These are phyloP conservation scores for Laetiporus sulphureus DNA, from an alignment of 1,284 basidiomycete species.

Conservation along the genomic window DNA sequence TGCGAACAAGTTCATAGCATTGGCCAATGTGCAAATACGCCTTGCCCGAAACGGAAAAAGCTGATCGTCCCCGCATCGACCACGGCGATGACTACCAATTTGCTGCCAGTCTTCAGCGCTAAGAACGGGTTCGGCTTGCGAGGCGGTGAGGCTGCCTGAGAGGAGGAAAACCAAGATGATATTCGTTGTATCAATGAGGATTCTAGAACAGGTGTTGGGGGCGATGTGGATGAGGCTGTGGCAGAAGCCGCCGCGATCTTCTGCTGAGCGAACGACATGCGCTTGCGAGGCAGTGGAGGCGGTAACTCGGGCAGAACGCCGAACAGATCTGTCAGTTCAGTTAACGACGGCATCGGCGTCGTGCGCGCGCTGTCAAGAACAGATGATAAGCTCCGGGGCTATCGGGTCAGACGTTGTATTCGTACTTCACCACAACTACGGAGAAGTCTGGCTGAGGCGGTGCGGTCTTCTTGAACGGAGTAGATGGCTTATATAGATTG, in stretches of 20 bases:
- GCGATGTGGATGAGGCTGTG: slow-evolving; percentile 4
- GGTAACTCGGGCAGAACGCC: slow-evolving; percentile 55
- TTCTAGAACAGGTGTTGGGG: background rate
- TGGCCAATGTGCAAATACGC: slow-evolving; percentile 79
- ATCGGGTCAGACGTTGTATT: slow-evolving; percentile 7
- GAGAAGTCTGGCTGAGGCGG: slow-evolving; percentile 85
- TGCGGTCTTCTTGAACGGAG: slow-evolving; percentile 74
- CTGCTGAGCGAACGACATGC: slow-evolving; percentile 19
- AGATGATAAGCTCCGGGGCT: background rate
- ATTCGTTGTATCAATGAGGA: slow-evolving; percentile 8
- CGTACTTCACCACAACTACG: slow-evolving; percentile 81
- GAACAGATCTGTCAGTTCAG: slow-evolving; percentile 63
- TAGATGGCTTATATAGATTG: slow-evolving; percentile 89
- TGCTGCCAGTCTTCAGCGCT: slow-evolving; percentile 79
- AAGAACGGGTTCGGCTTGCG: slow-evolving; percentile 56
- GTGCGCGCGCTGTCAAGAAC: slow-evolving; percentile 50
- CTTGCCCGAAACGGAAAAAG: slow-evolving; percentile 85
- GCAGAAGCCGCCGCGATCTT: slow-evolving; percentile 13
- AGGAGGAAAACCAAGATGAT: slow-evolving; percentile 14
- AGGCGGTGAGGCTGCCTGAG: slow-evolving; percentile 1
- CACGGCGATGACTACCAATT: slow-evolving; percentile 81
- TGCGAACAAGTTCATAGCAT: slow-evolving; percentile 33
- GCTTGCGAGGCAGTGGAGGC: slow-evolving; percentile 23
- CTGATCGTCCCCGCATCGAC: slow-evolving; percentile 88
- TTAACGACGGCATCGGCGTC: slow-evolving; percentile 66